Conservation (phyloP, 2,329 filamentous ascomycete genomes). For the Orbilia ellipsospora region DNA sequence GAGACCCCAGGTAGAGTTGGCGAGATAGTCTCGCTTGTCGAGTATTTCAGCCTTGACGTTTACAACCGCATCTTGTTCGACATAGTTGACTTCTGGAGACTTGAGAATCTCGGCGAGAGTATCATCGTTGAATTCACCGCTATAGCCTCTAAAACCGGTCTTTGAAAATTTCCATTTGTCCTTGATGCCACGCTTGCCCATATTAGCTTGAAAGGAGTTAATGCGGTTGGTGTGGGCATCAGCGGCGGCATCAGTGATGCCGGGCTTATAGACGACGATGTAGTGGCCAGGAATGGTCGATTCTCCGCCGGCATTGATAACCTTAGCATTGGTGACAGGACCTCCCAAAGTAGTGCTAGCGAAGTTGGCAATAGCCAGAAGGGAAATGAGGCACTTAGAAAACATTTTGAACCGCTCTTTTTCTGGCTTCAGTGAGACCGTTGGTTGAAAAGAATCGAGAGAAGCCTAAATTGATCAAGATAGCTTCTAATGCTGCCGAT, state of each 20-base stretch:
- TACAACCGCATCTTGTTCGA: conserved; percentile 55
- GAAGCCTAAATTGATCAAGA: too few species aligned
- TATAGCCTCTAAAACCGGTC: conserved; percentile 45
- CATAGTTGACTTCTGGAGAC: conserved; percentile 52
- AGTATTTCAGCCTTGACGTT: conserved; percentile 28
- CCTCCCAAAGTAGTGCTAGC: not conserved
- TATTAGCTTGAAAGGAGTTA: conserved; percentile 42
- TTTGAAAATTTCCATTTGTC: conserved; percentile 35
- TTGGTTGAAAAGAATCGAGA: too few species aligned
- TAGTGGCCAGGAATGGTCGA: conserved; percentile 51
- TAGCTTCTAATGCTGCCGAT: too few species aligned
- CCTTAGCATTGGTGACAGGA: conserved; percentile 7
- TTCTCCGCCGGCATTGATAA: conserved; percentile 4
- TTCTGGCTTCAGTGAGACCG: too few species aligned
- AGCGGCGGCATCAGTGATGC: conserved; percentile 36
- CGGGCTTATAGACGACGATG: conserved; percentile 55
- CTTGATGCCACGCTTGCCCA: conserved; percentile 10
- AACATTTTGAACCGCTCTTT: conserved; percentile 1
- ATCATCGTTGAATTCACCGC: conserved; percentile 42
- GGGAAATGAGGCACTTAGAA: conserved; percentile 4
- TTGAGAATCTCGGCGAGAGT: conserved; percentile 54
- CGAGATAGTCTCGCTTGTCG: too few species aligned
- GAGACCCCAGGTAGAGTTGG: conserved; percentile 58
- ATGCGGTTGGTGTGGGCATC: conserved; percentile 44
- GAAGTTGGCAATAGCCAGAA: conserved; percentile 12